Percentiles rank a stretch among this genome's conserved stretches.
phyloP scores from a whole-genome alignment of 2,329 filamentous ascomycete species.

The Zopfia rhizophila region DNA sequence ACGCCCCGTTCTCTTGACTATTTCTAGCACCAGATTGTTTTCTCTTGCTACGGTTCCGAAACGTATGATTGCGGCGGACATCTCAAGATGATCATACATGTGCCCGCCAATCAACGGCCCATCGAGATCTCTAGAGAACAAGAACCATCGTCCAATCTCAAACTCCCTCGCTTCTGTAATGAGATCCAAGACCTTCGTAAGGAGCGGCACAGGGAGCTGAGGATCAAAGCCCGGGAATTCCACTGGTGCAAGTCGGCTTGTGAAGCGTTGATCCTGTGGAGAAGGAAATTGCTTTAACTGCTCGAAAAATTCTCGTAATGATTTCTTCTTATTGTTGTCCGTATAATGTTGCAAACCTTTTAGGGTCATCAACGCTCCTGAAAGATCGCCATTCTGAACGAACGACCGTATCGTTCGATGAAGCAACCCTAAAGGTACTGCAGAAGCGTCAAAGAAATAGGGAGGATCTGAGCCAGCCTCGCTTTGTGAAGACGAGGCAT shows the following conservation, averaged over 20 bases:
- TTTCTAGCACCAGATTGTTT: constrained; percentile 44
- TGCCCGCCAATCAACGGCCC: constrained; percentile 61
- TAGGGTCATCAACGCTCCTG: constrained; percentile 51
- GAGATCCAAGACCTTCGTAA: constrained; percentile 64
- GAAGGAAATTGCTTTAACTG: constrained; percentile 32
- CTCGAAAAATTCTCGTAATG: constrained; percentile 55
- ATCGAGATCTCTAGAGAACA: constrained; percentile 63
- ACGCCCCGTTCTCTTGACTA: constrained; percentile 35
- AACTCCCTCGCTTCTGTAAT: constrained; percentile 58
- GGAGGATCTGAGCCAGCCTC: constrained; percentile 31
- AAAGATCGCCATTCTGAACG: constrained; percentile 51
- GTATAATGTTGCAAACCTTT: constrained; percentile 52
- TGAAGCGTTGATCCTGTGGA: constrained; percentile 36
- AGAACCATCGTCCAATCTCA: constrained; percentile 64
- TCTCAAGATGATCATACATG: constrained; percentile 58
- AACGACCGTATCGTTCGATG: constrained; percentile 55
- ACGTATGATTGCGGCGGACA: constrained; percentile 64
- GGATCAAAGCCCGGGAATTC: constrained; percentile 58
- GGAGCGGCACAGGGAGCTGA: constrained; percentile 58
- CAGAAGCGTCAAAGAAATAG: constrained; percentile 59
- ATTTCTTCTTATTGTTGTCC: constrained; percentile 56
- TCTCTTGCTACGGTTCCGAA: constrained; percentile 65
- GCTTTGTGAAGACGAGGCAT: constrained; percentile 40
- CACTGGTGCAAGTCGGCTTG: constrained; percentile 41
- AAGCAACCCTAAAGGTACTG: constrained; percentile 53